These are phyloP conservation scores for Rhodomyrtus psidioides DNA, from an alignment of 441 rosid genomes.

Conservation along the genomic window DNA sequence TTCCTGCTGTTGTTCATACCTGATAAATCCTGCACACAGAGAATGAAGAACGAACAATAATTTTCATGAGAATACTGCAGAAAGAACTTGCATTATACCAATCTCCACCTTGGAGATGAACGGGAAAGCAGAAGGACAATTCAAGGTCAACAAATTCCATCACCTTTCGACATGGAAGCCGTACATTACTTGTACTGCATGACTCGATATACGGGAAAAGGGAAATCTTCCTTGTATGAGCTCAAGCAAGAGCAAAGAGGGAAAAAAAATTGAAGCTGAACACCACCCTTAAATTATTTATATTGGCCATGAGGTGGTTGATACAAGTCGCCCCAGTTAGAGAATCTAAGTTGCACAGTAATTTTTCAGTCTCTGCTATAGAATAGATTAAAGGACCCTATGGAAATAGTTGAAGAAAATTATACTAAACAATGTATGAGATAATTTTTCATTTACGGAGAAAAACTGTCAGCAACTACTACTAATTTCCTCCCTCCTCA, in stretches of 20 bases:
- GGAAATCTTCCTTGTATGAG: background rate
- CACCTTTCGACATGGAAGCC: background rate
- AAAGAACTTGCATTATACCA: background rate
- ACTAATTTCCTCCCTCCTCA: background rate
- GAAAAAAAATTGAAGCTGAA: background rate
- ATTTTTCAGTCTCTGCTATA: background rate
- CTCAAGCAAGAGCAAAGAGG: background rate
- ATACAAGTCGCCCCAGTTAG: background rate
- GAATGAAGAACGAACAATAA: background rate
- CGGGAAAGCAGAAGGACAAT: background rate
- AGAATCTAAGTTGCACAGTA: background rate
- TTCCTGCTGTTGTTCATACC: conserved; percentile 33
- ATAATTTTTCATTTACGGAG: background rate
- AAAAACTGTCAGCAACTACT: background rate
- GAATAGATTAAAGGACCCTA: background rate
- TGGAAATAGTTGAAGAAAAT: background rate
- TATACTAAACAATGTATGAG: background rate
- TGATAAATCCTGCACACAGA: conserved; percentile 43
- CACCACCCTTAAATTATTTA: background rate
- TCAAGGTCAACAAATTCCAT: background rate
- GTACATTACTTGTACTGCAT: background rate
- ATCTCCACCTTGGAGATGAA: background rate
- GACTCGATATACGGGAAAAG: background rate
- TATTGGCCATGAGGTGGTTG: background rate
- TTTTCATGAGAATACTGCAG: background rate